Percentiles rank a stretch among this genome's conserved stretches.
Evolutionary conservation across 257 asterid genomes (phyloP).

Genomic region (Solanum paucissectum): DNA sequence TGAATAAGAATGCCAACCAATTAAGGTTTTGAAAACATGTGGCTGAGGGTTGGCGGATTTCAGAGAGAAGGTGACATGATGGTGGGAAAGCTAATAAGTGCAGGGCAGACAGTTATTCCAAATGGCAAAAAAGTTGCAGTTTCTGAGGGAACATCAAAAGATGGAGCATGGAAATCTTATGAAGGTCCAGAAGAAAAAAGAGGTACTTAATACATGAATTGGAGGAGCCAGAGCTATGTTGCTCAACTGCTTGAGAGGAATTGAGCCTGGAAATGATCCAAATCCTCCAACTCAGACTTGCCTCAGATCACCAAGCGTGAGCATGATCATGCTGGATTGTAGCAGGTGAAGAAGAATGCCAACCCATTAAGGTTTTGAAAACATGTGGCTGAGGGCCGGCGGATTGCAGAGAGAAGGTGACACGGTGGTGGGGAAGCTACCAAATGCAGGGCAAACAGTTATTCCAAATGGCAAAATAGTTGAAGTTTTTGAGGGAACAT

Average conservation of each 20-base stretch:
- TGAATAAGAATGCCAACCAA: not conserved
- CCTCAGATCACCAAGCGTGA: not conserved
- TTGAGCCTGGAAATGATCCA: not conserved
- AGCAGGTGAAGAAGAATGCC: not conserved
- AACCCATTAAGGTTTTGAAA: not conserved
- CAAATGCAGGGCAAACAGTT: not conserved
- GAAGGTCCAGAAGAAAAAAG: not conserved
- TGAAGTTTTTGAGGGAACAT: not conserved
- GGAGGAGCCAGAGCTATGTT: not conserved
- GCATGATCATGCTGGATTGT: not conserved
- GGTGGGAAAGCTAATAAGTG: not conserved
- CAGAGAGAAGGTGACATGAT: not conserved
- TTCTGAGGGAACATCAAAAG: not conserved
- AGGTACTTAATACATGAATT: not conserved
- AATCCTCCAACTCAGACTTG: not conserved
- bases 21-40: not conserved
- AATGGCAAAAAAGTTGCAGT: not conserved
- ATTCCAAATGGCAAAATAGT: not conserved
- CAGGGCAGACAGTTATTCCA: not conserved
- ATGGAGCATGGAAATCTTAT: not conserved
- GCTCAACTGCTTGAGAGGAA: not conserved
- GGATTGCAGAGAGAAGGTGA: not conserved
- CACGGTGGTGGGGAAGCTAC: not conserved
- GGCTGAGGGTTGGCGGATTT: not conserved
- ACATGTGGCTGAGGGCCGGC: not conserved